Base-by-base conservation (phyloP, 2,329 filamentous ascomycete genomes). In the Epichloe gansuensis region DNA sequence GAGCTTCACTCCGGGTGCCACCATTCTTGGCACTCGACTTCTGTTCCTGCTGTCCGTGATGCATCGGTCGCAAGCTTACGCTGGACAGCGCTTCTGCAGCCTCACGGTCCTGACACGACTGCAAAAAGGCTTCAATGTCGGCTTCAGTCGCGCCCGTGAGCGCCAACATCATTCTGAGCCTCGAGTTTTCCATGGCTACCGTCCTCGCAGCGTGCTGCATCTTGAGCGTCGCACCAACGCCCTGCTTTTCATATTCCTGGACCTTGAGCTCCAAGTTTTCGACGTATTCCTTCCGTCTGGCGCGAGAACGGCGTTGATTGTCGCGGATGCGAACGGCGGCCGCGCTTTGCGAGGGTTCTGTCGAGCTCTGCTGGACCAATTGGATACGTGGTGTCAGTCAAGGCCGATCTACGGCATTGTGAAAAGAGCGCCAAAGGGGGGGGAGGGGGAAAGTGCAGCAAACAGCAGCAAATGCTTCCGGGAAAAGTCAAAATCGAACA, bases 271-370 rank as follows among this genome's bases (percentile, higher is more conserved):
- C 73, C 54, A 81, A 65, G 13, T 67, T 67, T 49, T 72, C 68
- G 52, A 78, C 63, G 53, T 74, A 73, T 55, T 76, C 74, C 54
- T 72, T 73, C 35, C 70, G 72, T 39, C 76, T 74, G 31, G 72
- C 74, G 38, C 77, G 70, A 15, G 72, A 76, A 38, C 72, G 73
- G 46, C 75, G 73, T 64, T 80, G 76, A 60, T 76, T 78, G 55
- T 77, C 71, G 56, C 74, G 70, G 57, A 72, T 71, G 52, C 69
- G 69, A 51, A 67, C 54, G 50, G 64, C 65, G 46, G 66, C 64
- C 48, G 65, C 62, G 51, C 63, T 65, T 35, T 59, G 53, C 11
- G 63, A 61, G 40, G 53, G 51, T n/a, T 54, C 52, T 34, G 43
- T 53, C 51, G 56, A 39, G 47, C 13, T 47, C 47, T 55, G 53